Evolutionary conservation across 306 rosid species (phyloP), one percentile per base, ranked within the genome.

Genomic region (Fragaria iinumae): DNA sequence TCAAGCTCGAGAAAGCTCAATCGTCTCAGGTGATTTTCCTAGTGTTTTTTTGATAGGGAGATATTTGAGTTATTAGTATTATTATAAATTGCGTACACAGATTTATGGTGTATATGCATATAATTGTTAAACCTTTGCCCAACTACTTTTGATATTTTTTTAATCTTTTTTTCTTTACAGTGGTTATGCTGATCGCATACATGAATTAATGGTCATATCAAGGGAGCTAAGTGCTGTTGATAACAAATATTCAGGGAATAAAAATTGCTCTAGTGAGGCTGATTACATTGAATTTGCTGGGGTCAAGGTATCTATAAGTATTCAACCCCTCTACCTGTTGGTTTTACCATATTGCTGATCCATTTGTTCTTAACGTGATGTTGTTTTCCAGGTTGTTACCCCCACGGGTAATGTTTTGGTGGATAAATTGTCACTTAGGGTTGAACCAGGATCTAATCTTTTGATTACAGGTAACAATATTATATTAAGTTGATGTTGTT

Each of bases 101-200:
- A 9, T 6, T 3, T 6, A 12, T 71, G 45, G 11, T 56, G 13
- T 70, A 32, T 6, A 4, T 29, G 13, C 8, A 23, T 27, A 44
- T 43, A 69, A 77, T 62, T 38, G 43, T 64, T 70, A 47, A 69
- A 71, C 29, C 56, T 65, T 20, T 50, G 43, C 76, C 66, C 49
- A 69, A 67, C 48, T 74, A 59, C 65, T 79, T 69, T 55, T 68
- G 68, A 69, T 0, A 13, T 13, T 12, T 80, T 63, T n/a, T 80
- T 77, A 75, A 72, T 38, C 38, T 49, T 73, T 59, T 66, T 34
- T 75, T 74, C 69, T 59, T 83, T 82, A 49, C 88, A 96, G 99
- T 85, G 99, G 99, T 79, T 96, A 87, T 83, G 99, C 99, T 27
- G 96, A 89, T 80, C 98, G 98, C 69, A 92, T 96, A 83, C 88